Base-by-base conservation (phyloP, 1,139 yeast species). In the Zygoascus meyerae region DNA sequence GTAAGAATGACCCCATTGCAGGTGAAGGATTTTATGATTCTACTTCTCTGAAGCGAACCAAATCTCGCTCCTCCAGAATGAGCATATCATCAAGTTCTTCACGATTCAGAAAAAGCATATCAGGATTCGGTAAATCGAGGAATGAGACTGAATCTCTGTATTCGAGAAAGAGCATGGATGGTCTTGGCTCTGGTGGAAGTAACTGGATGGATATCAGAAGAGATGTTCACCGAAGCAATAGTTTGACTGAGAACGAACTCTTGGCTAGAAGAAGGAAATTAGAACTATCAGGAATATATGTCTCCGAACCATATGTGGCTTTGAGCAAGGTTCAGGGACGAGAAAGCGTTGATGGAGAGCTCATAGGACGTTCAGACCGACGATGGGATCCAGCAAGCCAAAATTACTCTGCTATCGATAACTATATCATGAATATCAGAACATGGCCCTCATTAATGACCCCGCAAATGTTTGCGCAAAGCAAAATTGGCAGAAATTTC, bases 141-240 rank as follows among this genome's bases (percentile, higher is more conserved):
- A 33, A 29, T 14, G 43, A 48, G 2, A 15, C 35, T 10, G 28
- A 30, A 6, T 48, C 50, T 5, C 28, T 42, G 2, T 42, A 34
- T 14, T 35, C 41, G n/a, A 29, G 44, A 30, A 43, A 44, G 31
- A 46, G 45, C 32, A 34, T 29, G 28, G 35, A 40, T n/a, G 35
- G 32, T 7, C n/a, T 33, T 14, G 29, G 34, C 12, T 11, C 31
- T n/a, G 17, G 33, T 17, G 33, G 35, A 29, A 14, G 26, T n/a
- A 46, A 54, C 26, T 78, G 81, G 81, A 69, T 77, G 34, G 75
- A 75, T 36, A 70, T 70, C 11, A 74, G 75, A 46, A 68, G 76
- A 6, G 90, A 84, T 48, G 68, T 90, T 45, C 80, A 84, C 60
- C 74, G 97, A 56, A 80, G 90, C 57, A 83, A 83, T 55, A 78